Evolutionary conservation across 805 yeast species (phyloP).

Genomic region (Yamadazyma scolyti): DNA sequence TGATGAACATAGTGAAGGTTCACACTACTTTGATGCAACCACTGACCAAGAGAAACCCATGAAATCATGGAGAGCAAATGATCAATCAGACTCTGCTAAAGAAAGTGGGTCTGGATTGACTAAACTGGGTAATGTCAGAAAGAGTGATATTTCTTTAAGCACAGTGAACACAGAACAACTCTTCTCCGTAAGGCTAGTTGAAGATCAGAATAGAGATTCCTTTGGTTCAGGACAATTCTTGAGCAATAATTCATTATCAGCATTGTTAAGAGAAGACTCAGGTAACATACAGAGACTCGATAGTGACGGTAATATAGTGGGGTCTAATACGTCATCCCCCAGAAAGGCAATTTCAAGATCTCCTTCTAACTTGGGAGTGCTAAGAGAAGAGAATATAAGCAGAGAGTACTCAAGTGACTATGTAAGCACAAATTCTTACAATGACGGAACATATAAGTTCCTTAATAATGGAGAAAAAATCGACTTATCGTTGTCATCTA

Average conservation of each 20-base stretch:
- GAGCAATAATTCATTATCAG: constrained; percentile 23
- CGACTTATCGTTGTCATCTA: constrained; percentile 15
- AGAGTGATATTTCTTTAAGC: constrained; percentile 67
- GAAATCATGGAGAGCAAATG: constrained; percentile 43
- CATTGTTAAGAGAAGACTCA: constrained; percentile 23
- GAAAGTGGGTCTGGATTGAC: constrained; percentile 11
- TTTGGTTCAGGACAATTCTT: constrained; percentile 20
- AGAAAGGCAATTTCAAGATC: constrained; percentile 18
- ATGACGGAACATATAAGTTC: constrained; percentile 16
- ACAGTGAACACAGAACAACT: constrained; percentile 85
- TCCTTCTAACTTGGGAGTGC: constrained; percentile 23
- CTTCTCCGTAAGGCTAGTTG: constrained; percentile 72
- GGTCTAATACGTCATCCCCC: constrained; percentile 7
- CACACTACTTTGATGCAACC: constrained; percentile 29
- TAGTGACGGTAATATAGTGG: constrained; percentile 43
- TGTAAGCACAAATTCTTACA: constrained; percentile 10
- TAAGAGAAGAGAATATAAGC: constrained; percentile 24
- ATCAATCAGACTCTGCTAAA: constrained; percentile 24
- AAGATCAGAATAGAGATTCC: constrained; percentile 39
- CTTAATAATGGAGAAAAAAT: constrained; percentile 12
- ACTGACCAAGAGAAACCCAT: constrained; percentile 30
- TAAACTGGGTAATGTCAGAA: constrained; percentile 52
- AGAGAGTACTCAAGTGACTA: constrained; percentile 9
- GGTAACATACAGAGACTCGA: constrained; percentile 42
- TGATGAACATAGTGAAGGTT: constrained; percentile 17